Evolutionary conservation across 352 stramenopile genomes (phyloP), one percentile per base, ranked within the genome.

Genomic region (Globisporangium barbulae): DNA sequence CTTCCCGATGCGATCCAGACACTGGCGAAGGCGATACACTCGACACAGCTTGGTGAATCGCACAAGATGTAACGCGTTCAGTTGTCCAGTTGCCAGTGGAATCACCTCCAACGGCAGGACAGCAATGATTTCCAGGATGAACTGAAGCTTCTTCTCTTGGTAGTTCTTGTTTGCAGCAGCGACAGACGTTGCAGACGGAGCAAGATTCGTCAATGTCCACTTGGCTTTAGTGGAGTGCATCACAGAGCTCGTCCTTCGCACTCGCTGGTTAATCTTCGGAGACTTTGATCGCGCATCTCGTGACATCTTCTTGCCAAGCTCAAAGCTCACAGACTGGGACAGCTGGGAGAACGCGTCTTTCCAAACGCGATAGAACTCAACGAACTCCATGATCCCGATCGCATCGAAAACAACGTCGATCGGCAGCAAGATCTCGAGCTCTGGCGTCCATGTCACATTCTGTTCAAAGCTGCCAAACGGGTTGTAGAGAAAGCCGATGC

Each of bases 401-500:
- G 59, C 33, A 50, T 92, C 85, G 8, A 57, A 69, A 1, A 85
- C 13, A 2, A 75, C 6, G 49, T 91, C 76, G 2, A 89, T 63
- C 0, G 55, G 35, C 0, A 61, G 37, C 17, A 91, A 77, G 0
- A 76, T 64, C 10, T 64, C 78, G 42, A 91, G 71, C 15, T 78
- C 75, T 6, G 31, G 25, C 0, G 73, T 82, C 82, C 80, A 91
- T 8, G 58, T 41, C 10, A 33, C 17, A 2, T 50, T 60, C 21
- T 61, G n/a, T 15, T 35, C 21, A 41, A 58, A 37, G 25, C 30
- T 31, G 0, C 66, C 39, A 45, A 83, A 81, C 3, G 79, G 79
- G 61, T 90, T 79, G 49, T 83, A 91, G 56, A 86, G 68, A 56
- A 94, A 88, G 28, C 83, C 85, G 45, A 94, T 72, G 0, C 83